Evolutionary conservation across 2,329 filamentous ascomycete genomes (phyloP).

Genomic region (Neofusicoccum sp.): DNA sequence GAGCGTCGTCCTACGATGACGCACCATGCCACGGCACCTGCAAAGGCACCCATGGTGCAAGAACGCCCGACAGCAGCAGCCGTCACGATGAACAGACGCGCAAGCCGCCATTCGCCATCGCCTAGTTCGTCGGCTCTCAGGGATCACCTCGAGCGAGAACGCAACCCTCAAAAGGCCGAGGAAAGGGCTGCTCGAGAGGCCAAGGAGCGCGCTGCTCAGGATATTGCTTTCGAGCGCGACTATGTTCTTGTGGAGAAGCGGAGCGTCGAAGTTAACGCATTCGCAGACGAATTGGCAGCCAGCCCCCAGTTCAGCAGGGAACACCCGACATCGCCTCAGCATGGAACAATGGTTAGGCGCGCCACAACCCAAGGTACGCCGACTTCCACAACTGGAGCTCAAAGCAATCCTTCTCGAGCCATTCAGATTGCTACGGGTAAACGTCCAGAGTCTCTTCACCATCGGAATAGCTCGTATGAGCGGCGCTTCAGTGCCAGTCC

Average conservation of each 20-base stretch:
- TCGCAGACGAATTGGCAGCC: slow-evolving; percentile 90
- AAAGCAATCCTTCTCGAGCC: slow-evolving; percentile 67
- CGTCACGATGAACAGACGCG: slow-evolving; percentile 61
- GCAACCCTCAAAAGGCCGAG: slow-evolving; percentile 40
- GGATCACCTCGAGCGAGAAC: slow-evolving; percentile 46
- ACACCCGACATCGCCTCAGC: slow-evolving; percentile 51
- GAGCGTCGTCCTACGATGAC: slow-evolving; percentile 46
- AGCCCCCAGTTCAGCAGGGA: slow-evolving; percentile 62
- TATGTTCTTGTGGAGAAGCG: slow-evolving; percentile 96
- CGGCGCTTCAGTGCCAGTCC: slow-evolving; percentile 70
- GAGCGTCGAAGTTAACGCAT: slow-evolving; percentile 92
- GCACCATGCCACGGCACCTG: slow-evolving; percentile 46
- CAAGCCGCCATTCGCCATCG: slow-evolving; percentile 48
- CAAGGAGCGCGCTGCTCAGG: slow-evolving; percentile 70
- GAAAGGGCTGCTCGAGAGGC: slow-evolving; percentile 44
- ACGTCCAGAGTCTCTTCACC: slow-evolving; percentile 60
- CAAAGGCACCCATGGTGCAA: slow-evolving; percentile 37
- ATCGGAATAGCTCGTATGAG: slow-evolving; percentile 78
- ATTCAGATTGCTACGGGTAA: slow-evolving; percentile 72
- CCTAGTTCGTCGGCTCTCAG: slow-evolving; percentile 49
- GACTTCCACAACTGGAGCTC: slow-evolving; percentile 66
- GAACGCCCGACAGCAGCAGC: slow-evolving; percentile 36
- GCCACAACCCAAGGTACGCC: slow-evolving; percentile 75
- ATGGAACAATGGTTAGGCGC: slow-evolving; percentile 67
- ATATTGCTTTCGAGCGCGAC: slow-evolving; percentile 86